These are phyloP conservation scores for Pistacia integerrima DNA, from an alignment of 345 rosid species.

Conservation along the genomic window DNA sequence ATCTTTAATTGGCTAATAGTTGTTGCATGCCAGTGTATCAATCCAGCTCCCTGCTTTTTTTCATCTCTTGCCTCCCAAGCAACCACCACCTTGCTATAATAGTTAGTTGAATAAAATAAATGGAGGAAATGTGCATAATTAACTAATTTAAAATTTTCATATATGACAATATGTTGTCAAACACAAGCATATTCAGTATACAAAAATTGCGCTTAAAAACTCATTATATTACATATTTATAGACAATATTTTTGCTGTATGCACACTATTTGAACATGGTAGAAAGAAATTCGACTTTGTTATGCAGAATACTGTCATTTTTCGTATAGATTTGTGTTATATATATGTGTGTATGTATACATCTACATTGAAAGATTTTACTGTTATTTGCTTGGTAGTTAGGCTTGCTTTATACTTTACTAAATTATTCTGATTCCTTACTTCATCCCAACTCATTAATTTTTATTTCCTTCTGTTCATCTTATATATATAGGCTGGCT, in stretches of 20 bases:
- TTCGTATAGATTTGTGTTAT: not conserved
- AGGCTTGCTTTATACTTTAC: slow-evolving; percentile 10
- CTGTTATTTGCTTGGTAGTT: slow-evolving; percentile 5
- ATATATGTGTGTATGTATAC: not conserved
- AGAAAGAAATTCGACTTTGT: not conserved
- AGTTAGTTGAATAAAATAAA: not conserved
- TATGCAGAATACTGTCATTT: not conserved
- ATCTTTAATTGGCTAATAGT: no score
- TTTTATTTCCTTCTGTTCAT: slow-evolving; percentile 16
- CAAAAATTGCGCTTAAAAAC: not conserved
- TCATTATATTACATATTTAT: not conserved
- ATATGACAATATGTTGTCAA: not conserved
- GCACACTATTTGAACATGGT: not conserved
- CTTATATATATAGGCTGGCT: slow-evolving; percentile 49
- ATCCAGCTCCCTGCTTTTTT: not conserved
- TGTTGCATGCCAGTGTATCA: not conserved
- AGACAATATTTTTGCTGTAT: not conserved
- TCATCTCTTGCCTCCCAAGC: not conserved
- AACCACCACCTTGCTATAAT: not conserved
- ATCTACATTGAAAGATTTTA: not conserved
- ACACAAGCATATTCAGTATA: not conserved
- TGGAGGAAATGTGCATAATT: not conserved
- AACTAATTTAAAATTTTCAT: not conserved
- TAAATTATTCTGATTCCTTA: not conserved
- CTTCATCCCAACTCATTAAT: not conserved